Evolutionary conservation across 2,329 filamentous ascomycete genomes (phyloP).

Genomic region (Blastomyces gilchristii): DNA sequence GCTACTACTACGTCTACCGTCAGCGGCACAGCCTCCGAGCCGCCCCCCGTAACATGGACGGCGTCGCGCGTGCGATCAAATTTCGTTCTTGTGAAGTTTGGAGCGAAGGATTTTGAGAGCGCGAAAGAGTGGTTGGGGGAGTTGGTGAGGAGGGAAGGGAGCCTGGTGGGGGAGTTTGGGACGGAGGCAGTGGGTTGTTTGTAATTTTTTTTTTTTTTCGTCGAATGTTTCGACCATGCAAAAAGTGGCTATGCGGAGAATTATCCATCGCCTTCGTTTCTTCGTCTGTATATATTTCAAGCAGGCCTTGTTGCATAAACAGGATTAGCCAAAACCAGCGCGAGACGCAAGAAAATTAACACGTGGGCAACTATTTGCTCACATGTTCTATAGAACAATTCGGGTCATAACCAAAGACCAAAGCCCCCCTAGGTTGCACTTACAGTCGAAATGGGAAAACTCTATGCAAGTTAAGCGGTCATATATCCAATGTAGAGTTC

Average conservation of each 20-base stretch:
- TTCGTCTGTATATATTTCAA: background rate
- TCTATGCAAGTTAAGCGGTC: background rate
- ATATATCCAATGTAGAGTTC: background rate
- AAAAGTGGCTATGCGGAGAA: background rate
- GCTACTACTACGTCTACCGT: conserved; percentile 13
- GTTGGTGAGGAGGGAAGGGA: conserved; percentile 67
- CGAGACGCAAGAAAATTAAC: background rate
- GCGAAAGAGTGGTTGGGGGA: conserved; percentile 67
- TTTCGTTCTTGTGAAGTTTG: conserved; percentile 87
- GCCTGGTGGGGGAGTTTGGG: conserved; percentile 60
- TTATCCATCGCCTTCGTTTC: background rate
- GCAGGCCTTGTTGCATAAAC: background rate
- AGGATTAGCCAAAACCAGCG: background rate
- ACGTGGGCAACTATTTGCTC: background rate
- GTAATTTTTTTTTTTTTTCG: conserved; percentile 7
- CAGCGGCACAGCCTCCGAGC: conserved; percentile 14
- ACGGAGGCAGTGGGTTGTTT: conserved; percentile 72
- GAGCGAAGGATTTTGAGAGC: conserved; percentile 68
- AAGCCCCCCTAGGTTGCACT: no score
- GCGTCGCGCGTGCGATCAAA: conserved; percentile 63
- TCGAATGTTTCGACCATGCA: background rate
- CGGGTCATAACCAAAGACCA: background rate
- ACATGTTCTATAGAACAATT: background rate
- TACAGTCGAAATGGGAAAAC: no score
- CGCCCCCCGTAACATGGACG: conserved; percentile 64